phyloP scores from a whole-genome alignment of 768 basidiomycete genomes.

The Coprinopsis cinerea region DNA sequence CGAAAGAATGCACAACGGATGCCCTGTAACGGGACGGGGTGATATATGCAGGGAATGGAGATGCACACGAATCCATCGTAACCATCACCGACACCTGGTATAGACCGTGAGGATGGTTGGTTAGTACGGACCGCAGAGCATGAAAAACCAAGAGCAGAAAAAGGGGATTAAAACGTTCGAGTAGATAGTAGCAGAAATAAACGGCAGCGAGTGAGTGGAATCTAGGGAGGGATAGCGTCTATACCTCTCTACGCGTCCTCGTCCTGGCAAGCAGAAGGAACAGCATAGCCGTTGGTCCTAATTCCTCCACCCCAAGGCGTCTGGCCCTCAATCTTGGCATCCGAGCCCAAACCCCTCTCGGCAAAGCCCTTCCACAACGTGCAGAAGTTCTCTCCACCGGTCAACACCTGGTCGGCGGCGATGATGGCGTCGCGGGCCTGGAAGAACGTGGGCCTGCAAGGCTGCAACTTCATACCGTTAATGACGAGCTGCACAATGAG shows the following conservation, averaged over 20 bases:
- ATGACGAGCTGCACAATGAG: slow-evolving; percentile 79
- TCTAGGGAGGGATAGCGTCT: neutral
- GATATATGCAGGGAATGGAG: too few relatives aligned
- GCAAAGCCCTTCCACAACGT: slow-evolving; percentile 83
- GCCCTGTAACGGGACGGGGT: too few relatives aligned
- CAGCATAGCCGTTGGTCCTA: slow-evolving; percentile 49
- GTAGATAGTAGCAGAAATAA: neutral
- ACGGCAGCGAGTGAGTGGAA: neutral
- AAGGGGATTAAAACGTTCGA: neutral
- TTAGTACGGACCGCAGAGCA: neutral
- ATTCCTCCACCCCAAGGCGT: slow-evolving; percentile 95
- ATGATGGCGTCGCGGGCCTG: slow-evolving; percentile 87
- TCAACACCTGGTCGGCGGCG: slow-evolving; percentile 84
- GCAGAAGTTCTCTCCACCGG: slow-evolving; percentile 91
- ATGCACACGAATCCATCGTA: too few relatives aligned
- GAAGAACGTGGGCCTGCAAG: slow-evolving; percentile 87
- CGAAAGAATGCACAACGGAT: too few relatives aligned
- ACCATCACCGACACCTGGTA: too few relatives aligned
- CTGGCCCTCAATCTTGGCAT: slow-evolving; percentile 66
- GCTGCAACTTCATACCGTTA: slow-evolving; percentile 92
- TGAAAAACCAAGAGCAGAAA: neutral
- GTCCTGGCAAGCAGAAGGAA: slow-evolving; percentile 23
- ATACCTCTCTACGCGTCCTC: neutral
- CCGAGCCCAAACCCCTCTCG: slow-evolving; percentile 70
- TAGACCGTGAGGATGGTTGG: neutral